A percentile compares a stretch with the other conserved stretches of the same genome.
These are phyloP conservation scores for Aegilops umbellulata DNA, from an alignment of 176 grass and related monocot species.

Conservation along the genomic window DNA sequence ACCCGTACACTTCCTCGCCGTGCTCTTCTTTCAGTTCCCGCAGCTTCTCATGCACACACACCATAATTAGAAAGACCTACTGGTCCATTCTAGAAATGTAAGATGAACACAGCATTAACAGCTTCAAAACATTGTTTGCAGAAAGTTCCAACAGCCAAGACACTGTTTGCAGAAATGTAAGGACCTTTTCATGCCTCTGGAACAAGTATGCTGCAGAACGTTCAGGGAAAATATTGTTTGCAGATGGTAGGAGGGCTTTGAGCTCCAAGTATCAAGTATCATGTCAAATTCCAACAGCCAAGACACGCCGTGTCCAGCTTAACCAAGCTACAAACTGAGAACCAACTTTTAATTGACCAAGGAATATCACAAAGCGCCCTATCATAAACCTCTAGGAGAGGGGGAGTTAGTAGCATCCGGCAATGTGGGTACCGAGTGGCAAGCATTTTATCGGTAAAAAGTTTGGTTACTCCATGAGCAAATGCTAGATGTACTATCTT, in stretches of 20 bases:
- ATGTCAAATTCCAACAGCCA: neutral
- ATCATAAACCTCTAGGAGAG: neutral
- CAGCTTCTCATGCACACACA: constrained; percentile 3
- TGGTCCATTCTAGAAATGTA: neutral
- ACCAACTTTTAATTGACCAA: neutral
- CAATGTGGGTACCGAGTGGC: neutral
- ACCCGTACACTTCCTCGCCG: constrained; percentile 34
- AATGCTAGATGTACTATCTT: neutral
- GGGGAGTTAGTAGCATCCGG: neutral
- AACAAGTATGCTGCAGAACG: neutral
- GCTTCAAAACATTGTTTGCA: neutral
- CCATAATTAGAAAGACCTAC: neutral
- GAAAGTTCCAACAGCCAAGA: no score
- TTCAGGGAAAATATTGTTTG: neutral
- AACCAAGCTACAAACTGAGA: neutral
- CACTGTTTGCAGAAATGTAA: no score
- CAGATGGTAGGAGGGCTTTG: no score
- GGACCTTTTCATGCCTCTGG: neutral
- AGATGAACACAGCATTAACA: no score
- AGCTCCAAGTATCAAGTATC: neutral
- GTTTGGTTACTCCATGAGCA: neutral
- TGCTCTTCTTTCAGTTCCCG: constrained; percentile 31
- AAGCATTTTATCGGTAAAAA: neutral
- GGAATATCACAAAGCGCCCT: no score
- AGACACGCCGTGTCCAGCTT: neutral